Conservation (phyloP, 768 basidiomycete species). For the Termitomyces bulborhizus region DNA sequence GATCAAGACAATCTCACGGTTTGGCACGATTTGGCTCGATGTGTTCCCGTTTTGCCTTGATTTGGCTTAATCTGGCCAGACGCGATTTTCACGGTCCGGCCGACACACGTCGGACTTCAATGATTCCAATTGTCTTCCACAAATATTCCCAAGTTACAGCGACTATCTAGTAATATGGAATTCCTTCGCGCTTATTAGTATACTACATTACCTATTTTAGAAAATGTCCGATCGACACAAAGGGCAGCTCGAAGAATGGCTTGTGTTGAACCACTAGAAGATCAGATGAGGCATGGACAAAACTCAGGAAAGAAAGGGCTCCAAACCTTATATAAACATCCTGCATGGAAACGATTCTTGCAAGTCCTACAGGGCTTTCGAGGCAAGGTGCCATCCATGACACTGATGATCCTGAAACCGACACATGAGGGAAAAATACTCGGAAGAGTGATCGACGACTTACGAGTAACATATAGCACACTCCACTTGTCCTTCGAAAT, state of each 20-base stretch:
- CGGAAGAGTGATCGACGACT: conserved; percentile 18
- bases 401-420: conserved; percentile 71
- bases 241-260: conserved; percentile 88
- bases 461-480: conserved; percentile 97
- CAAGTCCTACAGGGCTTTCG: conserved; percentile 91
- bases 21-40: too few species aligned
- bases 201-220: conserved; percentile 18
- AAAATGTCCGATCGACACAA: conserved; percentile 84
- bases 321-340: conserved; percentile 80
- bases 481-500: conserved; percentile 94
- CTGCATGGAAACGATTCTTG: conserved; percentile 90
- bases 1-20: too few species aligned
- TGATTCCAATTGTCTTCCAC: too few species aligned
- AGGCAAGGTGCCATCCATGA: conserved; percentile 83
- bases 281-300: not conserved
- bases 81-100: too few species aligned
- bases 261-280: conserved; percentile 78
- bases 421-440: not conserved
- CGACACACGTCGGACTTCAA: too few species aligned
- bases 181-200: too few species aligned
- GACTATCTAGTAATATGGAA: too few species aligned
- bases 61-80: too few species aligned
- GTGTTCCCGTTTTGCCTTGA: too few species aligned
- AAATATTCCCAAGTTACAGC: too few species aligned
- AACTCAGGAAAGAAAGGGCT: not conserved